Conservation (phyloP, 352 stramenopile genomes). For the Pythium phragmiticola region DNA sequence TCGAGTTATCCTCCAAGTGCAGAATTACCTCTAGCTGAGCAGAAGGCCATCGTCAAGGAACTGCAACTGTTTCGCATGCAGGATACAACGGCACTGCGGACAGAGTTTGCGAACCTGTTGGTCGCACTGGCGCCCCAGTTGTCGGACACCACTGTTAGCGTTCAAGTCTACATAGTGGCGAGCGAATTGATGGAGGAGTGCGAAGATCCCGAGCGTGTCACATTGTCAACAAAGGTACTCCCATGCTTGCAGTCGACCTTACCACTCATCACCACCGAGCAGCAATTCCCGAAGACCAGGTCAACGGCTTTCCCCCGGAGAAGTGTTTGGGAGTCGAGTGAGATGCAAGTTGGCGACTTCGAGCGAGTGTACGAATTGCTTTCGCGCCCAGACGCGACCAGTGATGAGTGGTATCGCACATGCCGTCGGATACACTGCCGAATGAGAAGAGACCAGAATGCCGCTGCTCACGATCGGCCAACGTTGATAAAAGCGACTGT, state of each 20-base stretch:
- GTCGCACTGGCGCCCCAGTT: conserved; percentile 1
- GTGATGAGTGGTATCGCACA: conserved; percentile 20
- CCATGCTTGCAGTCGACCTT: background rate
- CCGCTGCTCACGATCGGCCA: conserved; percentile 4
- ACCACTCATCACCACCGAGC: background rate
- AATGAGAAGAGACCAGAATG: background rate
- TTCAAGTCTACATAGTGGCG: background rate
- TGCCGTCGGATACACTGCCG: conserved; percentile 21
- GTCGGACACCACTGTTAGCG: background rate
- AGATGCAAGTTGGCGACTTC: conserved; percentile 24
- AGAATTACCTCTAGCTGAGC: background rate
- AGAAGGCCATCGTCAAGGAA: conserved; percentile 5
- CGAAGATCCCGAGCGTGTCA: background rate
- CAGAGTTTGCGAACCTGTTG: conserved; percentile 6
- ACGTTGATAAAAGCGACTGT: conserved; percentile 24
- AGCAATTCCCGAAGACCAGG: background rate
- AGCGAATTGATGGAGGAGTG: conserved; percentile 10
- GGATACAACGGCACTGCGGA: background rate
- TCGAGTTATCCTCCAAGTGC: background rate
- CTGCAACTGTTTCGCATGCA: background rate
- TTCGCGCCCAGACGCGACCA: conserved; percentile 7
- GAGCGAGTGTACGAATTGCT: conserved; percentile 25
- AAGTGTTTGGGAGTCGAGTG: conserved; percentile 13
- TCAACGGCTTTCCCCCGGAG: background rate
- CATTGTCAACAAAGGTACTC: conserved; percentile 2